These are phyloP conservation scores for Fusarium chlamydosporum DNA, from an alignment of 2,329 filamentous ascomycete species.

Conservation along the genomic window DNA sequence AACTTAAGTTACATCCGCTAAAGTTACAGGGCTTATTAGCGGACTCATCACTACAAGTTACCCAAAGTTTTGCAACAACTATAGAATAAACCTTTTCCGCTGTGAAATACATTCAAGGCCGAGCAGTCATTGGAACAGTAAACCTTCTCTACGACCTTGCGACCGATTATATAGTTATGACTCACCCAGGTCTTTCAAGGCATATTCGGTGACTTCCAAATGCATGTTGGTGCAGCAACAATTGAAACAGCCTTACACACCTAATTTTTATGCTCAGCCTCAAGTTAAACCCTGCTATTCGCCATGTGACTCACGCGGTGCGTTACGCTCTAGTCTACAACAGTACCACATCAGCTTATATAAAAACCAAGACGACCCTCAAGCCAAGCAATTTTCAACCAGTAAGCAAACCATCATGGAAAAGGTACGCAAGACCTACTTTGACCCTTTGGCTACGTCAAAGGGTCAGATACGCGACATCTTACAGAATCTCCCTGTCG, in stretches of 20 bases:
- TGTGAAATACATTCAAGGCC: too few species aligned
- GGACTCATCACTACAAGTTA: not conserved
- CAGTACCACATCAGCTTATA: not conserved
- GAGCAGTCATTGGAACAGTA: too few species aligned
- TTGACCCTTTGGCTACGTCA: slow-evolving; percentile 28
- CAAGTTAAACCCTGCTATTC: not conserved
- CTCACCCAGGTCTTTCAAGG: not conserved
- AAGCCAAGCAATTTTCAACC: not conserved
- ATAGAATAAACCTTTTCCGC: too few species aligned
- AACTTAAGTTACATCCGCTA: not conserved
- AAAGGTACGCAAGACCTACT: slow-evolving; percentile 30
- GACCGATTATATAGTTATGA: not conserved
- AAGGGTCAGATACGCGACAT: slow-evolving; percentile 24
- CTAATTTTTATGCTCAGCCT: not conserved
- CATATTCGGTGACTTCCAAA: not conserved
- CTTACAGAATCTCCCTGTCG: not conserved
- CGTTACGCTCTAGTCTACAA: too few species aligned
- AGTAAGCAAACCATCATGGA: slow-evolving; percentile 15
- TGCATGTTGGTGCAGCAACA: not conserved
- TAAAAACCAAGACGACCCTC: not conserved
- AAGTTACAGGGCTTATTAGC: too few species aligned
- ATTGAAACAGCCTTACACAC: not conserved
- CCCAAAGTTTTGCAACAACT: too few species aligned
- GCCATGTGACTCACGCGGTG: not conserved
- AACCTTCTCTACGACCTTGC: not conserved